Evolutionary conservation across 352 stramenopile genomes (phyloP).

Genomic region (Pelagophyceae sp.): DNA sequence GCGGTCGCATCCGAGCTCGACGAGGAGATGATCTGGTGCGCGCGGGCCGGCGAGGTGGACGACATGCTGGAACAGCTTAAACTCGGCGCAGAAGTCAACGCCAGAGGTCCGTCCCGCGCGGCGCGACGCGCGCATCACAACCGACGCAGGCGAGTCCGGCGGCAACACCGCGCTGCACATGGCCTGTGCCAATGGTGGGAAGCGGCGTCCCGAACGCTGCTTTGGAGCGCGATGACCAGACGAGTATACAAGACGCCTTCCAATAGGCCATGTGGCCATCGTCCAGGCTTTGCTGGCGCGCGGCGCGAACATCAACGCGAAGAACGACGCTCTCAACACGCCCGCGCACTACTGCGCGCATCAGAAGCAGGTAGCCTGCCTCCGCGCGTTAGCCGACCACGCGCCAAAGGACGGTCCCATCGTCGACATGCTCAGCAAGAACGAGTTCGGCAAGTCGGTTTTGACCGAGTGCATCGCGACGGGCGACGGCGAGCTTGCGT

Average conservation of each 20-base stretch:
- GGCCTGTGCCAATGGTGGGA: too few species aligned
- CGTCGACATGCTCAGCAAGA: conserved; percentile 56
- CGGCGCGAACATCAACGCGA: conserved; percentile 29
- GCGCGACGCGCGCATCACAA: too few species aligned
- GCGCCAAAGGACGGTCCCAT: too few species aligned
- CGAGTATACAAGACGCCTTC: conserved; percentile 27
- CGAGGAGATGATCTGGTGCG: conserved; percentile 52
- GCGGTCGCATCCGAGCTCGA: conserved; percentile 31
- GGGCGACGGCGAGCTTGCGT: conserved; percentile 49
- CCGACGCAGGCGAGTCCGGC: too few species aligned
- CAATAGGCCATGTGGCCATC: conserved; percentile 45
- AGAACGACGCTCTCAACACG: conserved; percentile 42
- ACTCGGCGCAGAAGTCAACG: conserved; percentile 17
- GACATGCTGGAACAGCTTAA: conserved; percentile 41
- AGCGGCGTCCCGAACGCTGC: background rate
- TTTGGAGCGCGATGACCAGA: conserved; percentile 8
- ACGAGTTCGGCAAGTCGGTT: conserved; percentile 52
- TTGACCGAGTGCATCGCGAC: conserved; percentile 60
- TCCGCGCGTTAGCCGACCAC: conserved; percentile 23
- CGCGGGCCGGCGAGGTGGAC: conserved; percentile 54
- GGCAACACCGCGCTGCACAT: conserved; percentile 52
- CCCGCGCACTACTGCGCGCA: conserved; percentile 56
- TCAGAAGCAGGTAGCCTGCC: conserved; percentile 41
- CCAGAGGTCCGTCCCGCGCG: background rate
- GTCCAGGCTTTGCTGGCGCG: conserved; percentile 38